phyloP scores from a whole-genome alignment of 768 basidiomycete species.

The Auriscalpium microsporum region DNA sequence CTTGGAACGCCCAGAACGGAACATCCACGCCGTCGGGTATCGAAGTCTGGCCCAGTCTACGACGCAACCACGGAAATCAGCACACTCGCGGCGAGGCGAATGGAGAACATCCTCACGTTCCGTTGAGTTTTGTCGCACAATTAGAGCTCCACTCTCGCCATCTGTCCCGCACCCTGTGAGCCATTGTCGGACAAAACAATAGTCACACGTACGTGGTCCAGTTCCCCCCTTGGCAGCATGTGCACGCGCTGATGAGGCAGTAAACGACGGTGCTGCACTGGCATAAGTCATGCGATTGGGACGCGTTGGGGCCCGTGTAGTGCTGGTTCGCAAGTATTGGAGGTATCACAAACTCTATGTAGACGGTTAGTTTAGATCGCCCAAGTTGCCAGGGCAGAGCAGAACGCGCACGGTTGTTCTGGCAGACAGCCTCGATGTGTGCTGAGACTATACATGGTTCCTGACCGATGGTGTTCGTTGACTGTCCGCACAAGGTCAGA shows the following conservation, averaged over 20 bases:
- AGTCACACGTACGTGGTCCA: conserved; percentile 2
- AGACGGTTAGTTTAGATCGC: neutral
- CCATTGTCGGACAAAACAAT: neutral
- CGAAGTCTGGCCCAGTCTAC: too few relatives aligned
- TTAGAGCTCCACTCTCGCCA: neutral
- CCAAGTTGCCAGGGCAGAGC: neutral
- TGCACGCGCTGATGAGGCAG: conserved; percentile 1
- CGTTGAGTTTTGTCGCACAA: neutral
- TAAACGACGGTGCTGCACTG: conserved; percentile 6
- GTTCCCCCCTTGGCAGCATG: conserved; percentile 2
- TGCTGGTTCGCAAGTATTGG: neutral
- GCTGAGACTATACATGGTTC: conserved; percentile 1
- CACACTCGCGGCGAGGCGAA: neutral
- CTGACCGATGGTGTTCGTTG: conserved; percentile 5
- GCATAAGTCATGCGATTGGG: neutral
- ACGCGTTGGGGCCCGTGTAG: conserved; percentile 2
- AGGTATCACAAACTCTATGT: conserved; percentile 2
- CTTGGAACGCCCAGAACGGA: conserved; percentile 5
- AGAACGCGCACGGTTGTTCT: neutral
- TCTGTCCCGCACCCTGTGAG: neutral
- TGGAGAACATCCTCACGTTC: neutral
- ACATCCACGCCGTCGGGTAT: neutral
- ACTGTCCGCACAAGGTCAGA: neutral
- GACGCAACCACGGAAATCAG: neutral
- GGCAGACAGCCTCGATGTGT: conserved; percentile 2